Conservation (phyloP, 2,329 filamentous ascomycete genomes). For the Fusarium chuoi region DNA sequence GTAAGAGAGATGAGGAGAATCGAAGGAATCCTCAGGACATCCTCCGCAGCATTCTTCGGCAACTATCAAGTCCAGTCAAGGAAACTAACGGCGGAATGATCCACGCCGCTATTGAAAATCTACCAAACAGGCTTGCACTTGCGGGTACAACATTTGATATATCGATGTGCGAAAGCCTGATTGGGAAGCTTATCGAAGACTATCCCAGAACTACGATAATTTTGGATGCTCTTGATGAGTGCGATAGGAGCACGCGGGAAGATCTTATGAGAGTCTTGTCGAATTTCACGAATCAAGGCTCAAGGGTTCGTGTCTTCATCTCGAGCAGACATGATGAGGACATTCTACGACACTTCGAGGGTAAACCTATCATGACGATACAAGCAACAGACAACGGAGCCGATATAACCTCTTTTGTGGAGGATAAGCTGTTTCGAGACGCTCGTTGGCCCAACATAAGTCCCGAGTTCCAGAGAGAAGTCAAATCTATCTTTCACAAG, state of each 20-base stretch:
- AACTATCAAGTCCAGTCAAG: rapidly evolving
- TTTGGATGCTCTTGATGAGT: neutral
- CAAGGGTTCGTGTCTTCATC: rapidly evolving
- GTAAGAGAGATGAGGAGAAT: neutral
- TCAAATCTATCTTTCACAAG: rapidly evolving
- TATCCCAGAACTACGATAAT: rapidly evolving
- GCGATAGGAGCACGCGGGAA: neutral
- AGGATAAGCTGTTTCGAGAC: rapidly evolving
- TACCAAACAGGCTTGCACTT: rapidly evolving
- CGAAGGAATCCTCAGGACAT: rapidly evolving
- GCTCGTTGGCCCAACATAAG: rapidly evolving
- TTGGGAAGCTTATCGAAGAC: rapidly evolving
- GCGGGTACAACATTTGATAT: rapidly evolving
- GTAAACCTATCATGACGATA: rapidly evolving
- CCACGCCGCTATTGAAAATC: rapidly evolving
- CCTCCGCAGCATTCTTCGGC: neutral
- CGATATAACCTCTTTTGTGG: rapidly evolving
- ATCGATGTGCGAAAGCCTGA: rapidly evolving
- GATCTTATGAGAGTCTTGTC: rapidly evolving
- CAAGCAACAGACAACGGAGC: rapidly evolving
- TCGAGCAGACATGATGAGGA: neutral
- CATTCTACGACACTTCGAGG: rapidly evolving
- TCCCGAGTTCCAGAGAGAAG: rapidly evolving
- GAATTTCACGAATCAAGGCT: rapidly evolving
- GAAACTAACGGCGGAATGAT: rapidly evolving